Percentiles rank a stretch among this genome's conserved stretches.
phyloP scores from a whole-genome alignment of 805 yeast genomes.

The Starmerella etchellsii region DNA sequence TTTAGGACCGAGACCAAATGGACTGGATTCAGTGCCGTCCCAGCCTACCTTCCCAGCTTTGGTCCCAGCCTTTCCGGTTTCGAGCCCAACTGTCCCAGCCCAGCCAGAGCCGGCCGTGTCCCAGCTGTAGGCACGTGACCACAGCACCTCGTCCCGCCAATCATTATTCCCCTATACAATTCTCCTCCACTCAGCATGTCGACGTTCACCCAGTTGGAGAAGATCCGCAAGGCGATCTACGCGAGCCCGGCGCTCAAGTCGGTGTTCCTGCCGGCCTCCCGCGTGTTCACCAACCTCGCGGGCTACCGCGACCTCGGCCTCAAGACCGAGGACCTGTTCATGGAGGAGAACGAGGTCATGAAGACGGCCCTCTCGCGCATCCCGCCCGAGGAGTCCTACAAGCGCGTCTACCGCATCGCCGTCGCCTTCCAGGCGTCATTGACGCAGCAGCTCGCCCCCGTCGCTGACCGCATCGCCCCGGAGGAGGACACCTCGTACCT shows the following conservation, averaged over 20 bases:
- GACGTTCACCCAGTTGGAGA: constrained; percentile 29
- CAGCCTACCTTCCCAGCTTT: too few species aligned
- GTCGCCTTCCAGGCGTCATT: constrained; percentile 84
- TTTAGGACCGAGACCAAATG: too few species aligned
- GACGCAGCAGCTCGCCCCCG: constrained; percentile 75
- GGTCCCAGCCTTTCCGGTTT: too few species aligned
- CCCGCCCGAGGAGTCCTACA: constrained; percentile 71
- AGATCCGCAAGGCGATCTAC: constrained; percentile 55
- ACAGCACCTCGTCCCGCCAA: too few species aligned
- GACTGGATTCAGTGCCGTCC: too few species aligned
- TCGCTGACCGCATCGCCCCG: constrained; percentile 59
- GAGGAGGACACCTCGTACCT: constrained; percentile 56
- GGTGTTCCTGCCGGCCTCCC: constrained; percentile 67
- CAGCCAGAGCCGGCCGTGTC: too few species aligned
- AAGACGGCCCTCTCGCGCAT: constrained; percentile 82
- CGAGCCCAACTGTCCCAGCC: too few species aligned
- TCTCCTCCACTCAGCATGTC: too few species aligned
- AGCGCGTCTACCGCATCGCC: constrained; percentile 82
- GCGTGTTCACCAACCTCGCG: constrained; percentile 54
- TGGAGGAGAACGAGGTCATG: constrained; percentile 76
- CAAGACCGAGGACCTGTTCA: constrained; percentile 69
- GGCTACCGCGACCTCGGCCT: constrained; percentile 95
- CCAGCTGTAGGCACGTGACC: too few species aligned
- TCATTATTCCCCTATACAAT: too few species aligned
- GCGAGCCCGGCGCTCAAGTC: constrained; percentile 67